Evolutionary conservation across 1,284 basidiomycete species (phyloP).

Genomic region (Ustilago curta): DNA sequence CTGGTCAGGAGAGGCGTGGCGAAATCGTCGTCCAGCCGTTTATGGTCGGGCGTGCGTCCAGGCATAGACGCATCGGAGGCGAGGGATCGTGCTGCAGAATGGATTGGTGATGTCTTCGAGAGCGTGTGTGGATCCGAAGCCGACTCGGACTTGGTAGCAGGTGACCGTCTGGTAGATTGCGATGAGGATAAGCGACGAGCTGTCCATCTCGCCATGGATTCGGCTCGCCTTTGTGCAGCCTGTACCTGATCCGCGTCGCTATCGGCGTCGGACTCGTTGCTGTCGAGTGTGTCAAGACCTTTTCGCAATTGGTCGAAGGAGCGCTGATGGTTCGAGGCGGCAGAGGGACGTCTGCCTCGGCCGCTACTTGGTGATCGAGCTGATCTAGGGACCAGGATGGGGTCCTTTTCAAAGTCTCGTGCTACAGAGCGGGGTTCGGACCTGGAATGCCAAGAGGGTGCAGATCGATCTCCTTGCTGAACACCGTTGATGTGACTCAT

Average conservation of each 20-base stretch:
- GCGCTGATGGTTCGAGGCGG: slow-evolving; percentile 21
- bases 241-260: slow-evolving; percentile 27
- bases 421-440: slow-evolving; percentile 29
- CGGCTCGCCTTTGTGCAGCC: slow-evolving; percentile 25
- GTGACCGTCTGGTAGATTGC: slow-evolving; percentile 5
- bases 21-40: slow-evolving; percentile 2
- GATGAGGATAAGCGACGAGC: slow-evolving; percentile 21
- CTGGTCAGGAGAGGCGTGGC: neutral
- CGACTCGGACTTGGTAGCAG: slow-evolving; percentile 5
- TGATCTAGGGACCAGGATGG: slow-evolving; percentile 28
- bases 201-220: slow-evolving; percentile 44
- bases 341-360: slow-evolving; percentile 8
- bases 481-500: neutral
- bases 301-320: slow-evolving; percentile 38
- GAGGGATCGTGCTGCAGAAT: slow-evolving; percentile 7
- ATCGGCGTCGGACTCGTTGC: slow-evolving; percentile 32
- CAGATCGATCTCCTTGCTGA: slow-evolving; percentile 11
- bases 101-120: slow-evolving; percentile 3
- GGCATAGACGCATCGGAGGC: slow-evolving; percentile 14
- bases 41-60: slow-evolving; percentile 9
- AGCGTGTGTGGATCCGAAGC: neutral
- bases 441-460: slow-evolving; percentile 16
- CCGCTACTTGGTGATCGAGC: neutral
- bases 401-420: slow-evolving; percentile 40
- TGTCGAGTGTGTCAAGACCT: slow-evolving; percentile 28